Evolutionary conservation across 495 filamentous ascomycete species (phyloP).

Genomic region (Neurospora sp.): DNA sequence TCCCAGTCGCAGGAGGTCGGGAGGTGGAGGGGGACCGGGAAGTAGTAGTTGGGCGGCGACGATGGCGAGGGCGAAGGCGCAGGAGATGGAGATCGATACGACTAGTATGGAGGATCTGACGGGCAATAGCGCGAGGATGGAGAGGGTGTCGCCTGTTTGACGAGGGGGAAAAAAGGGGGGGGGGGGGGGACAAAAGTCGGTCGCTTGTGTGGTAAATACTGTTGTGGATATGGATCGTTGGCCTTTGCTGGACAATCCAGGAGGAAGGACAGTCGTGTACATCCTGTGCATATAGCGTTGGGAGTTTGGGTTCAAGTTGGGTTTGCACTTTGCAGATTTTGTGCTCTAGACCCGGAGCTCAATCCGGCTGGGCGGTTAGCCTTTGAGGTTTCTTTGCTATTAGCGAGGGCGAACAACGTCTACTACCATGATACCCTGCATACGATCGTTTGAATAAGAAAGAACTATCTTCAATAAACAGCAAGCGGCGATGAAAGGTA

Average conservation of each 20-base stretch:
- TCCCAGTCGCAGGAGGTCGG: background rate
- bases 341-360: background rate
- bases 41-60: background rate
- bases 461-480: background rate
- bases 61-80: constrained; percentile 1
- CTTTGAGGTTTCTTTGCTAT: background rate
- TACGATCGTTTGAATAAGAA: background rate
- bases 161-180: background rate
- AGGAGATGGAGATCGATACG: constrained; percentile 4
- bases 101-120: constrained; percentile 16
- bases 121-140: constrained; percentile 1
- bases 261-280: background rate
- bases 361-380: background rate
- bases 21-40: background rate
- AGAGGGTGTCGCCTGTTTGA: constrained; percentile 4
- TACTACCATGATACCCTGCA: background rate
- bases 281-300: background rate
- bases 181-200: background rate
- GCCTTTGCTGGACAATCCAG: background rate
- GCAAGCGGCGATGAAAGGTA: background rate
- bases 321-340: background rate
- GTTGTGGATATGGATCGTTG: background rate
- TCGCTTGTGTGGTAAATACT: background rate
- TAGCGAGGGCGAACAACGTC: background rate
- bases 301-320: background rate